phyloP scores from a whole-genome alignment of 2,329 filamentous ascomycete genomes.

The Ophiostoma novo-ulmi region DNA sequence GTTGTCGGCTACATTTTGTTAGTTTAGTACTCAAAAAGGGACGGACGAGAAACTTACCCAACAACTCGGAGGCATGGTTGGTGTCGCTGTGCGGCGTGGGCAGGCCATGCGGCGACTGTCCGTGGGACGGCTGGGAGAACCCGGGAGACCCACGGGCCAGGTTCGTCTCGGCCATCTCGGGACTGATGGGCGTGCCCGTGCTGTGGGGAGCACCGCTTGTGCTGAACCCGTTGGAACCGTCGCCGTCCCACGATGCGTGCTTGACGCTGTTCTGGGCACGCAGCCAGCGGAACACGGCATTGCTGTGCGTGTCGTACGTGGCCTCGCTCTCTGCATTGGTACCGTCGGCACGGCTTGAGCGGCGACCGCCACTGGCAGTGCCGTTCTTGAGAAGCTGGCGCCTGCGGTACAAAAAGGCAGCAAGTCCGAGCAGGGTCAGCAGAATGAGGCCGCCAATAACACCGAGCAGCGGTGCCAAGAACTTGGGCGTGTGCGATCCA shows the following conservation, averaged over 20 bases:
- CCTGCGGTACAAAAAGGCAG: conserved; percentile 50
- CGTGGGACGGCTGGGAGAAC: conserved; percentile 32
- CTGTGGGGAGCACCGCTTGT: background rate
- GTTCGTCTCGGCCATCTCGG: conserved; percentile 36
- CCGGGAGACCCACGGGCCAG: background rate
- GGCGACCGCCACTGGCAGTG: conserved; percentile 13
- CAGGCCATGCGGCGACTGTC: conserved; percentile 7
- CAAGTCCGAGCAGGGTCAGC: conserved; percentile 47
- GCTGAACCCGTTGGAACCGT: background rate
- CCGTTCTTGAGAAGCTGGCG: conserved; percentile 38
- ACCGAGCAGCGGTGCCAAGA: conserved; percentile 58
- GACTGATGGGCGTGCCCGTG: conserved; percentile 32
- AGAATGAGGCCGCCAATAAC: conserved; percentile 56
- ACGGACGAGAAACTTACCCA: conserved; percentile 36
- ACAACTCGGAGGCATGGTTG: conserved; percentile 44
- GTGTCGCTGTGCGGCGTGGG: conserved; percentile 34
- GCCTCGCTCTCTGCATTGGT: conserved; percentile 36
- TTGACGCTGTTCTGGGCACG: conserved; percentile 39
- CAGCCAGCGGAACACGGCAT: conserved; percentile 51
- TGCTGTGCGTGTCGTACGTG: conserved; percentile 44
- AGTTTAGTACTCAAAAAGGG: background rate
- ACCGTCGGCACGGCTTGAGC: conserved; percentile 29
- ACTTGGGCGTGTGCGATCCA: conserved; percentile 45
- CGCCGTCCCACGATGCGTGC: conserved; percentile 39
- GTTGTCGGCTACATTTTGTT: background rate